These are phyloP conservation scores for Lactarius deliciosus DNA, from an alignment of 768 basidiomycete species.

Conservation along the genomic window DNA sequence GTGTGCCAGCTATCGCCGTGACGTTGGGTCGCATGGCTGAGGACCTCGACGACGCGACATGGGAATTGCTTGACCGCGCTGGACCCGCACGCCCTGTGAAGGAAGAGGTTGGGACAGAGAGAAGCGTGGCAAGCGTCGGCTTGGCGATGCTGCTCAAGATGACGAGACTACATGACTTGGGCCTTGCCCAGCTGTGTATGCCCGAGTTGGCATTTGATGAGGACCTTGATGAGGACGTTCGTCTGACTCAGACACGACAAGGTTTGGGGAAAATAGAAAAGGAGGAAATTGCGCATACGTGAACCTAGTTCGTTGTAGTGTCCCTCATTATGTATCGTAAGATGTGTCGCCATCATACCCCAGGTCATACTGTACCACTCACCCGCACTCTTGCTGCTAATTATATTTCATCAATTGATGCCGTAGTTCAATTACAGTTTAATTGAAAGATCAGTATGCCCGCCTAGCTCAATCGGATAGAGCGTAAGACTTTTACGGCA, in stretches of 20 bases:
- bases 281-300: neutral
- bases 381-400: no score
- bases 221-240: neutral
- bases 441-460: conserved; percentile 31
- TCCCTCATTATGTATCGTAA: neutral
- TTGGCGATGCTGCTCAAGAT: conserved; percentile 71
- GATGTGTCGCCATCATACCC: neutral
- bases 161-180: conserved; percentile 73
- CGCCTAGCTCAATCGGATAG: conserved; percentile 63
- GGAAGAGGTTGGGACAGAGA: conserved; percentile 35
- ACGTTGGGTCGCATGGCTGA: conserved; percentile 69
- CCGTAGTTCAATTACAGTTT: neutral
- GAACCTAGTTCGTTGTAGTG: neutral
- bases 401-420: neutral
- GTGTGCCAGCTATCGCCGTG: conserved; percentile 59
- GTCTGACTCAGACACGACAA: neutral
- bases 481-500: conserved; percentile 54
- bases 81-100: conserved; percentile 33
- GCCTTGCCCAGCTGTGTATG: conserved; percentile 58
- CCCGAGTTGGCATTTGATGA: conserved; percentile 34
- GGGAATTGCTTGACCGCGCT: conserved; percentile 55
- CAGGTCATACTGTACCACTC: no score
- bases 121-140: conserved; percentile 37
- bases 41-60: conserved; percentile 65
- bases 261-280: neutral